These are phyloP conservation scores for Pascua sp. DNA, from an alignment of 1,284 basidiomycete genomes.

Conservation along the genomic window DNA sequence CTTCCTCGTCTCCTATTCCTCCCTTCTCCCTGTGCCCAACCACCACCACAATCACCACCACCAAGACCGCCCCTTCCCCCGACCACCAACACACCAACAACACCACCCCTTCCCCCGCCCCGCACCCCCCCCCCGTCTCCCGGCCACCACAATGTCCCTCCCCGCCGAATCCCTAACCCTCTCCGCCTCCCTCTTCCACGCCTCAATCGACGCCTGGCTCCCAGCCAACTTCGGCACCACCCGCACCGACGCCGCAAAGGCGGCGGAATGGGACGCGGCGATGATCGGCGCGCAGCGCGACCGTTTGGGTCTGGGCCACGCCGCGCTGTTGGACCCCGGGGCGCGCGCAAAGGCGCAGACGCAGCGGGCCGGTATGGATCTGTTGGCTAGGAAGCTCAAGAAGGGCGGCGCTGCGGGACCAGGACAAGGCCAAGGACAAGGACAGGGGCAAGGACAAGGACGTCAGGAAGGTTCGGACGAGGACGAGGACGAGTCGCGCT, in stretches of 20 bases:
- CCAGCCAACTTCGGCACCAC: constrained; percentile 32
- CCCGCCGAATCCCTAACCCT: constrained; percentile 31
- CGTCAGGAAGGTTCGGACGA: not conserved
- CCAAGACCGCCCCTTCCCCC: too few species aligned
- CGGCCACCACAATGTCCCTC: not conserved
- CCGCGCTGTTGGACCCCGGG: constrained; percentile 18
- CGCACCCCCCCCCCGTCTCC: too few species aligned
- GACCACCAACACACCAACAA: not conserved
- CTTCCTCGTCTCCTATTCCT: too few species aligned
- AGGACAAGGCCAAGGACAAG: constrained; percentile 14
- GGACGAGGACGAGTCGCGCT: constrained; percentile 19
- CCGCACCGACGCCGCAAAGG: constrained; percentile 4
- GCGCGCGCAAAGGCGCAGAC: constrained; percentile 1
- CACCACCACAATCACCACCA: not conserved
- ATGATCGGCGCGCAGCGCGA: constrained; percentile 10
- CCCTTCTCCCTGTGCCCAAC: too few species aligned
- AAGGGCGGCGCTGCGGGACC: constrained; percentile 4
- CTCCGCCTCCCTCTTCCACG: constrained; percentile 37
- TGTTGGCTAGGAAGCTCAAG: constrained; percentile 14
- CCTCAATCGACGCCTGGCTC: constrained; percentile 39
- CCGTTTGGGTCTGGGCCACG: constrained; percentile 39
- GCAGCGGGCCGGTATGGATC: constrained; percentile 11
- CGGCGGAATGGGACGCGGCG: constrained; percentile 15
- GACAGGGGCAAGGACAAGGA: constrained; percentile 9
- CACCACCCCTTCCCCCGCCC: too few species aligned